phyloP scores from a whole-genome alignment of 2,329 filamentous ascomycete species.

The Lasiodiplodia sp. region DNA sequence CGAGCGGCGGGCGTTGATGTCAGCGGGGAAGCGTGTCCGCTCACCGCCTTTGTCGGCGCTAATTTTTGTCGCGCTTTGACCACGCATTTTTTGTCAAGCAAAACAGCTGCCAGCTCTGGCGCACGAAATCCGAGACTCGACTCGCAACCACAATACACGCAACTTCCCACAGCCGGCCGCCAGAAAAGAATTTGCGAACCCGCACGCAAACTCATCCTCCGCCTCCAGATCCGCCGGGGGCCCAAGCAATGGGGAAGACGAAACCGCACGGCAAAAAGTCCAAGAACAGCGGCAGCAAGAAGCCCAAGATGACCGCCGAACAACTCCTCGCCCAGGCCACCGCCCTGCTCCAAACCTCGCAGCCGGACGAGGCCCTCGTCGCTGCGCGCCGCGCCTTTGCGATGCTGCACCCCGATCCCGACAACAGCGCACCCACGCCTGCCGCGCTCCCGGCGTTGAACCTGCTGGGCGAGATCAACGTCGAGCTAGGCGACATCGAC shows the following conservation, averaged over 20 bases:
- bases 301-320: conserved; percentile 60
- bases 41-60: conserved; percentile 14
- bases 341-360: conserved; percentile 63
- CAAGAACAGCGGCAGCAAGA: conserved; percentile 48
- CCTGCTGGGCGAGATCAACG: conserved; percentile 79
- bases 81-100: conserved; percentile 24
- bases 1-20: conserved; percentile 21
- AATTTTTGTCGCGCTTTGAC: conserved; percentile 18
- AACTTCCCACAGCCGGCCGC: neutral
- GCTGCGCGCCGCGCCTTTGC: conserved; percentile 62
- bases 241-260: conserved; percentile 57
- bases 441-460: conserved; percentile 72
- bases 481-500: conserved; percentile 84
- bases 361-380: conserved; percentile 64
- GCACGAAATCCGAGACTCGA: neutral
- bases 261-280: conserved; percentile 54
- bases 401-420: conserved; percentile 51
- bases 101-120: neutral
- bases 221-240: neutral
- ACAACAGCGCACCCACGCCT: conserved; percentile 38
- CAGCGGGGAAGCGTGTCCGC: conserved; percentile 2
- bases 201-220: neutral
- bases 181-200: neutral
- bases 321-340: conserved; percentile 65
- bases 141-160: neutral